Conservation (phyloP, 495 filamentous ascomycete genomes). For the Astrothelium subdiscretum region DNA sequence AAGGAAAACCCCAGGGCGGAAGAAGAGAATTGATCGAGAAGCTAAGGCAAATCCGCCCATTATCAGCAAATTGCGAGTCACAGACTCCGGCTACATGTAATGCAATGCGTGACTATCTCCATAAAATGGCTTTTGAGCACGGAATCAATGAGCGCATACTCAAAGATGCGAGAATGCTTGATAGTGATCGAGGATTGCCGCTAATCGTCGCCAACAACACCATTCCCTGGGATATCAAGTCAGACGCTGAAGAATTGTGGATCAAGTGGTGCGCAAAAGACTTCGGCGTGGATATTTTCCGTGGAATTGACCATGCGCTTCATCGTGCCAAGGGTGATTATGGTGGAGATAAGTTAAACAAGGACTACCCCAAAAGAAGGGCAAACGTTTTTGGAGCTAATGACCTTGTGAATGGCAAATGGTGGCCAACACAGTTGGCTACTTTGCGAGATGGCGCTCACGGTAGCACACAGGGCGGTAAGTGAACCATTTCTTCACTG, state of each 20-base stretch:
- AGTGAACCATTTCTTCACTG: background rate
- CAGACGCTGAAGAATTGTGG: slow-evolving; percentile 31
- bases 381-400: slow-evolving; percentile 35
- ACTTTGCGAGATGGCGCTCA: slow-evolving; percentile 46
- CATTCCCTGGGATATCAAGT: slow-evolving; percentile 34
- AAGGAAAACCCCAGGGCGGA: background rate
- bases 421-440: slow-evolving; percentile 45
- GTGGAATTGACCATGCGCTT: slow-evolving; percentile 32
- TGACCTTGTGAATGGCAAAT: slow-evolving; percentile 40
- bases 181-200: slow-evolving; percentile 25
- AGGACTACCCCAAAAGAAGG: slow-evolving; percentile 15
- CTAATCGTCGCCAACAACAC: slow-evolving; percentile 24
- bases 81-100: background rate
- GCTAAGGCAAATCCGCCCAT: background rate
- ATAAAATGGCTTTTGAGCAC: background rate
- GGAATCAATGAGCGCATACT: slow-evolving; percentile 1
- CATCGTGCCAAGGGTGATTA: background rate
- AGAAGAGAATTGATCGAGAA: background rate
- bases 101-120: background rate
- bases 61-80: background rate
- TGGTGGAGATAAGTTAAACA: slow-evolving; percentile 6
- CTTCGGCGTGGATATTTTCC: slow-evolving; percentile 35
- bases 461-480: slow-evolving; percentile 33
- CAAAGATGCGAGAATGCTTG: slow-evolving; percentile 21
- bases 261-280: slow-evolving; percentile 29